These are phyloP conservation scores for Hansenula lynferdii DNA, from an alignment of 1,139 yeast genomes.

Conservation along the genomic window DNA sequence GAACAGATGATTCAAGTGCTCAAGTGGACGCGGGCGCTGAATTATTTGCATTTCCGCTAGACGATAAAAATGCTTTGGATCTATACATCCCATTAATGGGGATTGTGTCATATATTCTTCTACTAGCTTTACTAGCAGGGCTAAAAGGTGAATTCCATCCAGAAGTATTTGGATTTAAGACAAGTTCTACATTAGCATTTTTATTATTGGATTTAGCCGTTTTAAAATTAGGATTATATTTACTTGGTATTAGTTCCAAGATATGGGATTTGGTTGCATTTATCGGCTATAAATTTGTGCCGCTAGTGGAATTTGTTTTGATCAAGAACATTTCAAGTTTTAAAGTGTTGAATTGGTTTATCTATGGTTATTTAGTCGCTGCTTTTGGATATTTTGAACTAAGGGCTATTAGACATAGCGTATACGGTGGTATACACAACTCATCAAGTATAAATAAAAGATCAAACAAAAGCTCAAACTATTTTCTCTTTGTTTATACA, in stretches of 20 bases:
- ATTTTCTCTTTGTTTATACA: slow-evolving; percentile 81
- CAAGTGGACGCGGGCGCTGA: slow-evolving; percentile 23
- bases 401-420: slow-evolving; percentile 78
- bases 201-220: slow-evolving; percentile 64
- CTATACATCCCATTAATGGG: slow-evolving; percentile 95
- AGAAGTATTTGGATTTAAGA: slow-evolving; percentile 80
- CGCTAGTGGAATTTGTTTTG: slow-evolving; percentile 51
- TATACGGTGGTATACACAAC: slow-evolving; percentile 56
- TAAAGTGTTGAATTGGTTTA: slow-evolving; percentile 33
- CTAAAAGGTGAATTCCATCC: slow-evolving; percentile 91
- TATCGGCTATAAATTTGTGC: slow-evolving; percentile 93
- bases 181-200: slow-evolving; percentile 88
- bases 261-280: slow-evolving; percentile 84
- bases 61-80: slow-evolving; percentile 93
- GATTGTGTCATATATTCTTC: slow-evolving; percentile 77
- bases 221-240: slow-evolving; percentile 58
- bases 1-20: slow-evolving; percentile 4
- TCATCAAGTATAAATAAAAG: slow-evolving; percentile 53
- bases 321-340: slow-evolving; percentile 29
- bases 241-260: slow-evolving; percentile 51
- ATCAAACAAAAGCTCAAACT: slow-evolving; percentile 78
- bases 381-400: slow-evolving; percentile 68
- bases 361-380: slow-evolving; percentile 41
- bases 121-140: slow-evolving; percentile 86
- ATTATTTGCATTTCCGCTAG: slow-evolving; percentile 65